These are phyloP conservation scores for Fusarium incarnatum DNA, from an alignment of 2,329 filamentous ascomycete genomes.

Conservation along the genomic window DNA sequence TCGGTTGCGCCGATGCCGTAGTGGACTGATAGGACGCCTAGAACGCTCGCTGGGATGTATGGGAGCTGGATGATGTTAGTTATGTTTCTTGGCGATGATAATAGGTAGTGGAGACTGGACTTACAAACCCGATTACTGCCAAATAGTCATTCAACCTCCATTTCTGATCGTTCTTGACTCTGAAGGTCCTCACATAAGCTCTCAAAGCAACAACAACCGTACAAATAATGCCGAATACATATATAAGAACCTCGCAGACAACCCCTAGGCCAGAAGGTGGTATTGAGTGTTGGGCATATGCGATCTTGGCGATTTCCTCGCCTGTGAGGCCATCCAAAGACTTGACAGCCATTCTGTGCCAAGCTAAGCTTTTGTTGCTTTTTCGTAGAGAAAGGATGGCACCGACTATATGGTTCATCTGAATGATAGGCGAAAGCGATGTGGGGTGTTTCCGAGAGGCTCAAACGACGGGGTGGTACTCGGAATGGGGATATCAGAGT, in stretches of 20 bases:
- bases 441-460: background rate
- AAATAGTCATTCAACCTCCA: conserved; percentile 33
- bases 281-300: background rate
- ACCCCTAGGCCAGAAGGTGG: background rate
- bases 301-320: background rate
- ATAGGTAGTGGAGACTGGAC: no score
- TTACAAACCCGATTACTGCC: conserved; percentile 27
- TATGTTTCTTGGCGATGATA: no score
- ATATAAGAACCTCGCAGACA: background rate
- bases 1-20: conserved; percentile 24
- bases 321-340: background rate
- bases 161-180: background rate
- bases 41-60: conserved; percentile 20
- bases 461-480: background rate
- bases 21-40: conserved; percentile 15
- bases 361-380: no score
- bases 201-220: background rate
- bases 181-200: conserved; percentile 10
- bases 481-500: no score
- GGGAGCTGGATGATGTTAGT: background rate
- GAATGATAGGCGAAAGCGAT: background rate
- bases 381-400: no score
- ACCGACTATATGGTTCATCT: background rate
- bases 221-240: background rate
- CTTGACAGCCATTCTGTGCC: background rate